phyloP scores from a whole-genome alignment of 345 rosid genomes.

The Brassica nigra region DNA sequence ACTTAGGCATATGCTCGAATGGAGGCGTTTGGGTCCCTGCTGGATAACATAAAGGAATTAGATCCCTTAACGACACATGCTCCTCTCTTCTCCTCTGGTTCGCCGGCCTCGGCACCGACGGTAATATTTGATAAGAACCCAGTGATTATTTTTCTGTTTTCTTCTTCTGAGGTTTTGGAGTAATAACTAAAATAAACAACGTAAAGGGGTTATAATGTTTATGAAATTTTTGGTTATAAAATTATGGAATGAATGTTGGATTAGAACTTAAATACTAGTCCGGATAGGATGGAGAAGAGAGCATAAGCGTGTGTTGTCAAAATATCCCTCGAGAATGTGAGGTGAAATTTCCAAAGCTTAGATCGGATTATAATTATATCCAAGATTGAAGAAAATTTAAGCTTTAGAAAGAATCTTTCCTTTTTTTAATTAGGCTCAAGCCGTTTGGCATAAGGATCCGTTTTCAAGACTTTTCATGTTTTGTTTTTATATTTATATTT shows the following conservation, averaged over 20 bases:
- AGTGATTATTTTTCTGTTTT: slow-evolving; percentile 11
- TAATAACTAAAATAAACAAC: not conserved
- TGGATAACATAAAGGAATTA: slow-evolving; percentile 20
- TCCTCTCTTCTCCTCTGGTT: not conserved
- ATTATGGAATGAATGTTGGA: not conserved
- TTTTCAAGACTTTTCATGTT: not conserved
- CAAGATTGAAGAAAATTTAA: not conserved
- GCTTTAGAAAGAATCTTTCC: slow-evolving; percentile 21
- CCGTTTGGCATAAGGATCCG: not conserved
- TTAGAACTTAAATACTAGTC: slow-evolving; percentile 24
- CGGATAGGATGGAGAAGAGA: not conserved
- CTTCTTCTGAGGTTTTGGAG: not conserved
- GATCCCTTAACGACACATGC: slow-evolving; percentile 18
- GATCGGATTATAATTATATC: slow-evolving; percentile 1
- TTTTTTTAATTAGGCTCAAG: not conserved
- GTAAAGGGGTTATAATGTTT: not conserved
- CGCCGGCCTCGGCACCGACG: slow-evolving; percentile 5
- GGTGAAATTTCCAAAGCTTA: not conserved
- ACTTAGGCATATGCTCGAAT: slow-evolving; percentile 17
- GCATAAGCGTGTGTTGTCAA: slow-evolving; percentile 23
- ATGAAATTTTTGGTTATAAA: not conserved
- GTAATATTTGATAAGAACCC: slow-evolving; percentile 29
- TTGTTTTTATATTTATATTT: not conserved
- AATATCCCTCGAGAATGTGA: not conserved
- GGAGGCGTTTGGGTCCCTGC: slow-evolving; percentile 20